Conservation (phyloP, 306 rosid genomes). For the Lathyrus oleraceus region DNA sequence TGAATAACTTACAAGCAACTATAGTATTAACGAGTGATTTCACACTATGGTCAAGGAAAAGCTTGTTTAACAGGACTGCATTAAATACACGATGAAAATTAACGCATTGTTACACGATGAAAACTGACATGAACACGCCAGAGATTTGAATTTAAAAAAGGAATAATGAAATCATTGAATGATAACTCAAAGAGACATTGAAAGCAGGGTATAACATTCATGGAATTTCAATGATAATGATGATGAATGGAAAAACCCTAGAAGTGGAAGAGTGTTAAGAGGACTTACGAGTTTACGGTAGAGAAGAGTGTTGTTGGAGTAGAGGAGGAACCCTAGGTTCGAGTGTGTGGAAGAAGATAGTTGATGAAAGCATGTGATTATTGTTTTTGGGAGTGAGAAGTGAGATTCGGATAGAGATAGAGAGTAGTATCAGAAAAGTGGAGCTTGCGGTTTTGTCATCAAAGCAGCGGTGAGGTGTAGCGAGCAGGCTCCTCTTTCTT, state of each 20-base stretch:
- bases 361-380: no score
- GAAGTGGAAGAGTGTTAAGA: conserved; percentile 12
- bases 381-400: background rate
- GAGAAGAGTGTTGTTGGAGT: conserved; percentile 1
- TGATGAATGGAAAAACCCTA: conserved; percentile 31
- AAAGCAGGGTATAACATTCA: background rate
- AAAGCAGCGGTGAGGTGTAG: background rate
- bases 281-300: conserved; percentile 26
- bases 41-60: no score
- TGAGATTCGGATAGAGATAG: background rate
- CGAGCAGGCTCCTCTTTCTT: background rate
- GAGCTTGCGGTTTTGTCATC: background rate
- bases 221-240: background rate
- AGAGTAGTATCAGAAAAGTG: background rate
- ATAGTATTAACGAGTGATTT: no score
- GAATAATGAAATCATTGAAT: background rate
- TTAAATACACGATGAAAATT: no score
- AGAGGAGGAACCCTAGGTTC: conserved; percentile 30
- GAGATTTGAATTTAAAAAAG: background rate
- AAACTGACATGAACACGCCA: background rate
- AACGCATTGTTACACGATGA: background rate
- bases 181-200: background rate
- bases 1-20: no score
- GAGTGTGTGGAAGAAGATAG: background rate
- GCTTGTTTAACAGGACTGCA: no score